Conservation (phyloP, 768 basidiomycete species). For the Termitomyces sp. region DNA sequence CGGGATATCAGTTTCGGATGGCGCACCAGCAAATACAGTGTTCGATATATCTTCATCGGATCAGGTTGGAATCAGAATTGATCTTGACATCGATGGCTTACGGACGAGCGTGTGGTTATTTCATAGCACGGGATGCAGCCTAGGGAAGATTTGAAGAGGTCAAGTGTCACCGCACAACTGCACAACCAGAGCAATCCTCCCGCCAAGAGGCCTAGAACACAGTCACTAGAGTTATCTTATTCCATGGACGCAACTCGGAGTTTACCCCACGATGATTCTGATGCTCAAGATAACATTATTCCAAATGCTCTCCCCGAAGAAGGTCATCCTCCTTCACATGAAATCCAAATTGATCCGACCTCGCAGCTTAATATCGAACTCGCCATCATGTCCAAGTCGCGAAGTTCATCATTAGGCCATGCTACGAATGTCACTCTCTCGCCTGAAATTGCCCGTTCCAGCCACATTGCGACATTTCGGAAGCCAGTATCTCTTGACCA, state of each 20-base stretch:
- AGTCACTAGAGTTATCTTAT: neutral
- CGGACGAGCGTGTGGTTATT: neutral
- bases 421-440: neutral
- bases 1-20: neutral
- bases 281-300: neutral
- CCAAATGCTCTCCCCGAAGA: neutral
- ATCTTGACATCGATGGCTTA: neutral
- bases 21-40: neutral
- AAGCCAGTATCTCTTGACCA: neutral
- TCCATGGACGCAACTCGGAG: neutral
- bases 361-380: neutral
- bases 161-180: neutral
- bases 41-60: neutral
- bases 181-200: neutral
- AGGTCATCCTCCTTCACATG: neutral
- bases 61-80: neutral
- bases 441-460: neutral
- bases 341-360: neutral
- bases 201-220: neutral
- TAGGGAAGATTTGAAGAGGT: neutral
- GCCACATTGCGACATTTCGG: neutral
- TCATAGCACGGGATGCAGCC: neutral
- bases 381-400: neutral
- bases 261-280: neutral
- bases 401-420: neutral